A percentile compares a stretch with the other conserved stretches of the same genome.
Conservation (phyloP, 768 basidiomycete species). For the Termitomyces sp. region DNA sequence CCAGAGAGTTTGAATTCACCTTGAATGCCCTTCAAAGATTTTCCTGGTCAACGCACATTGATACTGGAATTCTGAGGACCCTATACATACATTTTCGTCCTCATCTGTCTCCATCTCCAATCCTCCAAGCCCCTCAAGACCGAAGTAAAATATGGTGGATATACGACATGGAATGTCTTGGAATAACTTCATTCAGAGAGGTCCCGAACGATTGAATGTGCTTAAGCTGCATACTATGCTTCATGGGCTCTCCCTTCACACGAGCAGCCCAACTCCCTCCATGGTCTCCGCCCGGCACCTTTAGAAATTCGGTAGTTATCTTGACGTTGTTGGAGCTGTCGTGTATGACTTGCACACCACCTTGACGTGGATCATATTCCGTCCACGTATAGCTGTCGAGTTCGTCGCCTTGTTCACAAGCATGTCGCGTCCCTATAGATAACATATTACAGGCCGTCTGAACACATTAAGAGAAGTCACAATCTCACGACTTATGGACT, state of each 20-base stretch:
- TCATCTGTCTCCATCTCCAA: conserved; percentile 77
- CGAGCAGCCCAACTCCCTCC: conserved; percentile 90
- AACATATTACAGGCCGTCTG: neutral
- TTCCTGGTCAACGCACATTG: neutral
- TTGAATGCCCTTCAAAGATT: conserved; percentile 57
- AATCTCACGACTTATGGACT: conserved; percentile 58
- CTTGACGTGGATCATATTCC: conserved; percentile 79
- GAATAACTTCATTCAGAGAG: neutral
- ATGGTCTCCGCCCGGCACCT: conserved; percentile 75
- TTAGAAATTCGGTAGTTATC: conserved; percentile 81
- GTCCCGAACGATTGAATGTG: neutral
- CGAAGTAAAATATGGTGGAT: conserved; percentile 83
- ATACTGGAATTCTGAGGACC: neutral
- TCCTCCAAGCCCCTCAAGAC: conserved; percentile 82
- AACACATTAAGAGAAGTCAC: neutral
- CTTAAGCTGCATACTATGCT: conserved; percentile 40
- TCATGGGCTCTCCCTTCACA: conserved; percentile 76
- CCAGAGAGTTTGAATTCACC: conserved; percentile 71
- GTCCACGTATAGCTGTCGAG: conserved; percentile 84
- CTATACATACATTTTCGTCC: conserved; percentile 56
- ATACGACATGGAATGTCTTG: conserved; percentile 51
- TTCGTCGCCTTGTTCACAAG: conserved; percentile 84
- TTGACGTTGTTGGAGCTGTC: conserved; percentile 82
- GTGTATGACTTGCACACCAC: conserved; percentile 79
- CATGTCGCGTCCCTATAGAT: conserved; percentile 66